These are phyloP conservation scores for Pichia exigua DNA, from an alignment of 805 yeast genomes.

Conservation along the genomic window DNA sequence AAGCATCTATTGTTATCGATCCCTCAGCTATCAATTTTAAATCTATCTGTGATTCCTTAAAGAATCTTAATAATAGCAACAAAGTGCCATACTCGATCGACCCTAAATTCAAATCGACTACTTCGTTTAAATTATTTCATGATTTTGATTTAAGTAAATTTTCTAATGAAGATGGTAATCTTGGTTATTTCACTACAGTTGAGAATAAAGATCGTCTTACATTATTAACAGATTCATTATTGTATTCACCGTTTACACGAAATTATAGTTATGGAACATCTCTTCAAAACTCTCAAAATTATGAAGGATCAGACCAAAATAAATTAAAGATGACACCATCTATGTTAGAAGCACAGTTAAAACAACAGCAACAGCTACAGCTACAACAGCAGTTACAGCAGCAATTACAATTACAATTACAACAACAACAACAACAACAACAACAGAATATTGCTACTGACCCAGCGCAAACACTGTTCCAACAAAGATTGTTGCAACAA, in stretches of 20 bases:
- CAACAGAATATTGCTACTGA: not conserved
- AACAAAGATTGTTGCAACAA: conserved; percentile 9
- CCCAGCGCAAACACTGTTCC: conserved; percentile 5
- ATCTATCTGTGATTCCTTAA: conserved; percentile 22
- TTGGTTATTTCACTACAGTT: conserved; percentile 10
- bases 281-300: conserved; percentile 8
- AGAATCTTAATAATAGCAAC: conserved; percentile 19
- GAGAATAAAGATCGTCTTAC: conserved; percentile 20
- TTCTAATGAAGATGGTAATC: conserved; percentile 9
- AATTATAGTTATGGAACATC: conserved; percentile 24
- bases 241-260: conserved; percentile 28
- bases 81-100: conserved; percentile 21
- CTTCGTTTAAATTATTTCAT: conserved; percentile 18
- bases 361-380: conserved; percentile 13
- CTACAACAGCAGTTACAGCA: conserved; percentile 26
- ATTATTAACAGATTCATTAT: conserved; percentile 25
- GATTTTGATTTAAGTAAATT: conserved; percentile 12
- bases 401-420: conserved; percentile 18
- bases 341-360: not conserved
- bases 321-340: conserved; percentile 1
- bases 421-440: too few relatives aligned
- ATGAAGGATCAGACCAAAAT: not conserved
- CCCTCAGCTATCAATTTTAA: conserved; percentile 20
- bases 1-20: conserved; percentile 16
- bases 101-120: conserved; percentile 17